Evolutionary conservation across 2,329 filamentous ascomycete species (phyloP).

Genomic region (Trichoderma semiorbis): DNA sequence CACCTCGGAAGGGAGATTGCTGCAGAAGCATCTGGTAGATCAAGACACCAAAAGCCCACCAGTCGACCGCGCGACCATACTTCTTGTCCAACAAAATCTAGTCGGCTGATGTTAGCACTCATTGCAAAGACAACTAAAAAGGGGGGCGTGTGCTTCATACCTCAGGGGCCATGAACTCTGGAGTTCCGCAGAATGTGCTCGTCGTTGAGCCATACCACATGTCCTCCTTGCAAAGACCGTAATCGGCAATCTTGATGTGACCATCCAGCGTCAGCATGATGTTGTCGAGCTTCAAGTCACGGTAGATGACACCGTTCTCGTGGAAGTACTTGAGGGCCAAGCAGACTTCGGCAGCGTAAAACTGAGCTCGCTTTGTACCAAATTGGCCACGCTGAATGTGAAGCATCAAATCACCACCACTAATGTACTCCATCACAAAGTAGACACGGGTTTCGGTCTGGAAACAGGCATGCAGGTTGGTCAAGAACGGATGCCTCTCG

Average conservation of each 20-base stretch:
- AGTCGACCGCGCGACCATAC: slow-evolving; percentile 94
- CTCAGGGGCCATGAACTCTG: slow-evolving; percentile 98
- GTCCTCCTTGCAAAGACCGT: slow-evolving; percentile 97
- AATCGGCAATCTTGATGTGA: slow-evolving; percentile 98
- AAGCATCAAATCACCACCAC: slow-evolving; percentile 96
- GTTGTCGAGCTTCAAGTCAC: slow-evolving; percentile 89
- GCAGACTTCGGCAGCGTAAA: slow-evolving; percentile 97
- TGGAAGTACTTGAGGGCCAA: slow-evolving; percentile 98
- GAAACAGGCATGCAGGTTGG: slow-evolving; percentile 95
- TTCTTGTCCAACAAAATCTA: slow-evolving; percentile 97
- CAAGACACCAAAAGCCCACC: slow-evolving; percentile 98
- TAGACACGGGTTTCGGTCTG: slow-evolving; percentile 98
- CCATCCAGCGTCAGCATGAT: slow-evolving; percentile 93
- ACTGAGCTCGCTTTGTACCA: slow-evolving; percentile 93
- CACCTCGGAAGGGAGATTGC: slow-evolving; percentile 96
- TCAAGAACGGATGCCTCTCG: slow-evolving; percentile 91
- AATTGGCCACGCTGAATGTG: slow-evolving; percentile 98
- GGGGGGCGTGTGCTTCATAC: slow-evolving; percentile 44
- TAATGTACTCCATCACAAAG: slow-evolving; percentile 99
- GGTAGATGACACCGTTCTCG: slow-evolving; percentile 98
- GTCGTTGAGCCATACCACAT: slow-evolving; percentile 99
- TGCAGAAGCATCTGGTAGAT: slow-evolving; percentile 99
- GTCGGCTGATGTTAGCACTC: neutral
- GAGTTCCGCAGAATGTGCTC: slow-evolving; percentile 98
- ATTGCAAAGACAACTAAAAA: neutral